Percentiles rank a stretch among this genome's conserved stretches.
phyloP scores from a whole-genome alignment of 257 asterid genomes.

The Perilla frutescens region DNA sequence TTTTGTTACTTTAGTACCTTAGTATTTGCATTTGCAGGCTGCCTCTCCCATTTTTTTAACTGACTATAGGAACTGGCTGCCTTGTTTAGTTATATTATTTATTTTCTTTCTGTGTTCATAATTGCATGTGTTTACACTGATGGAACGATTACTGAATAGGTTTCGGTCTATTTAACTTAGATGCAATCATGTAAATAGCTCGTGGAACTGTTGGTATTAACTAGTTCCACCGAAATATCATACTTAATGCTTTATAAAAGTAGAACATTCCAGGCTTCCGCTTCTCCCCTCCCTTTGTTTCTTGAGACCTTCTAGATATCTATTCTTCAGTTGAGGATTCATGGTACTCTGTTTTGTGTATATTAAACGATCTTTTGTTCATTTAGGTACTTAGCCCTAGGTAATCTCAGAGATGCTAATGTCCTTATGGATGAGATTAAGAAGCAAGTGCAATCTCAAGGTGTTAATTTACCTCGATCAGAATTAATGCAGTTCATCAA shows the following conservation, averaged over 20 bases:
- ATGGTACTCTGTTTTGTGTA: background rate
- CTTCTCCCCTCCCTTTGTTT: no score
- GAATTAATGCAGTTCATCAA: constrained; percentile 75
- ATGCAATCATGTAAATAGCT: background rate
- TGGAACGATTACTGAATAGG: no score
- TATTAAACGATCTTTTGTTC: constrained; percentile 6
- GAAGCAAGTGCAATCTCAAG: constrained; percentile 64
- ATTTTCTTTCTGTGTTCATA: background rate
- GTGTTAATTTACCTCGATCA: constrained; percentile 70
- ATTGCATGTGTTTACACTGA: no score
- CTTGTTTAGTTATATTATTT: background rate
- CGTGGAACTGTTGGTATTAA: no score
- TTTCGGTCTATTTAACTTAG: no score
- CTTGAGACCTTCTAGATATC: constrained; percentile 10
- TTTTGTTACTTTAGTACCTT: background rate
- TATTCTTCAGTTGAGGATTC: constrained; percentile 11
- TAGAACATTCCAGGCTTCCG: no score
- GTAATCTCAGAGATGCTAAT: constrained; percentile 96
- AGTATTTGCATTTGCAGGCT: background rate
- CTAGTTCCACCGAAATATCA: no score
- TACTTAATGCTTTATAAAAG: no score
- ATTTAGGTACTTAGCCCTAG: constrained; percentile 80
- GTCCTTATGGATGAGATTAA: constrained; percentile 75
- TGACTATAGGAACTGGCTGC: background rate
- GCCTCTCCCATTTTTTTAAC: no score